Evolutionary conservation across 352 stramenopile genomes (phyloP).

Genomic region (Phytophthora fragariae): DNA sequence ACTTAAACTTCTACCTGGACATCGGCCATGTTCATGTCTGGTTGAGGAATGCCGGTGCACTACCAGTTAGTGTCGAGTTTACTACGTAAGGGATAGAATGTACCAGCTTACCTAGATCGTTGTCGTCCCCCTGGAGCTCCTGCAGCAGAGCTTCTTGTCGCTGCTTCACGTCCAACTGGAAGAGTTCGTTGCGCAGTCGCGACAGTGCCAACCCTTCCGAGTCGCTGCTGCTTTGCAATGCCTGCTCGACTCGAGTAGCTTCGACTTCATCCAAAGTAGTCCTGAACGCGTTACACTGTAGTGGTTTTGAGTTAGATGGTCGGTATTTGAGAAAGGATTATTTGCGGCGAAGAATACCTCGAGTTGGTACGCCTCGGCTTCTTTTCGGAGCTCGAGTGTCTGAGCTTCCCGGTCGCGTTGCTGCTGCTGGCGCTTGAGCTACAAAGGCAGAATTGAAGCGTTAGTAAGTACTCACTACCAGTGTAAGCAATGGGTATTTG

Average conservation of each 20-base stretch:
- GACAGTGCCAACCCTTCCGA: slow-evolving; percentile 19
- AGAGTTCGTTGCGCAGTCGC: slow-evolving; percentile 54
- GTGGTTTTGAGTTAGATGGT: not conserved
- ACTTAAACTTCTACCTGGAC: slow-evolving; percentile 45
- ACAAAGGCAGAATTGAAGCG: not conserved
- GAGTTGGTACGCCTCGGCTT: slow-evolving; percentile 34
- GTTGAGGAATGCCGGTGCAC: not conserved
- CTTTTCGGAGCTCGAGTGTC: slow-evolving; percentile 31
- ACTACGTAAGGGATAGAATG: not conserved
- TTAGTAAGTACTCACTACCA: not conserved
- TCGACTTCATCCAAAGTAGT: slow-evolving; percentile 26
- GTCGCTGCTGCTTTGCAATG: slow-evolving; percentile 9
- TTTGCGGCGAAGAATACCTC: slow-evolving; percentile 7
- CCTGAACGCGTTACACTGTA: slow-evolving; percentile 26
- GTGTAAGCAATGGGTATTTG: not conserved
- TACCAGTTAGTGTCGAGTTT: not conserved
- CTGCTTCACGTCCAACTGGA: slow-evolving; percentile 64
- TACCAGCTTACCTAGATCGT: slow-evolving; percentile 37
- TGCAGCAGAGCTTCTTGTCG: slow-evolving; percentile 45
- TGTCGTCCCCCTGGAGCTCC: slow-evolving; percentile 47
- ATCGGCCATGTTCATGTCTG: slow-evolving; percentile 22
- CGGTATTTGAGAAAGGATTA: not conserved
- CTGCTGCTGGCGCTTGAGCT: slow-evolving; percentile 34
- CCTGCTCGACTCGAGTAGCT: slow-evolving; percentile 26
- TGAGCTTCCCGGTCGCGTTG: slow-evolving; percentile 32